Evolutionary conservation across 2,329 filamentous ascomycete genomes (phyloP), one percentile per base, ranked within the genome.

Genomic region (Cryphonectria nitschkei): DNA sequence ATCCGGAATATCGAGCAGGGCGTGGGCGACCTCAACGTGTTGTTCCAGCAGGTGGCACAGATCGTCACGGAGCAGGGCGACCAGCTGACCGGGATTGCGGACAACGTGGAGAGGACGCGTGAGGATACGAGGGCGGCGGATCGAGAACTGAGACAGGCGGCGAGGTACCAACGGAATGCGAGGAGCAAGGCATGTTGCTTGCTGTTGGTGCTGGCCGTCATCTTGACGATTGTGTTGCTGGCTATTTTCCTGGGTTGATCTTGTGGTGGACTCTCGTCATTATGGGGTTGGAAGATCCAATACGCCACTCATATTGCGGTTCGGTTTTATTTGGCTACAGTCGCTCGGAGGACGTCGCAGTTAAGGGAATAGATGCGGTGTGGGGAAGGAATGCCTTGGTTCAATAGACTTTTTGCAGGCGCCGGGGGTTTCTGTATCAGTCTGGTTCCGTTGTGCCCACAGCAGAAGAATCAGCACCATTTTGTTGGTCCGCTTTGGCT

Each of bases 1-100:
- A 99, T 99, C 75, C 91, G 95, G 73, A 97, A 97, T 79, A 99
- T 99, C 77, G 96, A 98, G 83, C 95, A 98, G 81, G 94, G 93
- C 69, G 96, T 99, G 8, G 93, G 93, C 69, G 96, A 99, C 78
- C 84, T 99, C 73, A 99, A 99, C 77, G 96, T 98, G 78, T 87
- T 99, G 60, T 99, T 99, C 86, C 88, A 95, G 74, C 95, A 99
- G 83, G 94, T 99, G n/a, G 96, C 95, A 63, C 94, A 97, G 80
- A 98, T 99, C 80, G 95, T 99, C 66, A 90, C 90, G 73, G 95
- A 98, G 82, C 96, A 99, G 82, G 96, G 96, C 66, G 93, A 94
- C 76, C 89, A 93, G 81, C 85, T 99, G 41, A 92, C 95, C 78
- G 93, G 93, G 26, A 97, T 99, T 76, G 90, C 90, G 73, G 91